Evolutionary conservation across 2,329 filamentous ascomycete species (phyloP).

Genomic region (Botrytis elliptica): DNA sequence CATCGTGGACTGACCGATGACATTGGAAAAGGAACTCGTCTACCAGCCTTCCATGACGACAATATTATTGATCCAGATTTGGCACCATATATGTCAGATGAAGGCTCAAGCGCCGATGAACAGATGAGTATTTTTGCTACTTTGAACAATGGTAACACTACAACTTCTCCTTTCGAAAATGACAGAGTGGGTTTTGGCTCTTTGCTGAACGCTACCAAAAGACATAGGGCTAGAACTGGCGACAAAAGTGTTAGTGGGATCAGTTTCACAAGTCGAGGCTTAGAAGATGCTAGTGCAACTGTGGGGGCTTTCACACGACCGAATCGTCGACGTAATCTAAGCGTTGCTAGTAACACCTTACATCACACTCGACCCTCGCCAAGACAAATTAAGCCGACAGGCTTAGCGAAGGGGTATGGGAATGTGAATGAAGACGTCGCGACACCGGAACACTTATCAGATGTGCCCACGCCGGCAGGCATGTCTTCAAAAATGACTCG

Average conservation of each 20-base stretch:
- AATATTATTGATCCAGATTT: slow-evolving; percentile 98
- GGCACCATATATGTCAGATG: slow-evolving; percentile 92
- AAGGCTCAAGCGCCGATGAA: slow-evolving; percentile 88
- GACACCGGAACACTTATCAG: slow-evolving; percentile 27
- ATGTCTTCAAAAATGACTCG: slow-evolving; percentile 56
- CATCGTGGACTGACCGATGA: slow-evolving; percentile 73
- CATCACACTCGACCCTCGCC: slow-evolving; percentile 71
- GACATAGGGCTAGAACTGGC: slow-evolving; percentile 67
- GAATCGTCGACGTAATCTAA: slow-evolving; percentile 75
- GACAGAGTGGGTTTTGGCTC: slow-evolving; percentile 71
- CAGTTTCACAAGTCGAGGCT: slow-evolving; percentile 63
- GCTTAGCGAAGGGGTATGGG: slow-evolving; percentile 43
- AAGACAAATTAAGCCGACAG: slow-evolving; percentile 45
- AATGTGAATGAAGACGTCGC: slow-evolving; percentile 37
- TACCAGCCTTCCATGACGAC: slow-evolving; percentile 95
- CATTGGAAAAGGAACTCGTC: slow-evolving; percentile 59
- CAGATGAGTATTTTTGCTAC: slow-evolving; percentile 82
- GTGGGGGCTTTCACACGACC: slow-evolving; percentile 60
- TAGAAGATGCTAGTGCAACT: slow-evolving; percentile 61
- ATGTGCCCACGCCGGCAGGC: slow-evolving; percentile 26
- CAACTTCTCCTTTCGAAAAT: slow-evolving; percentile 66
- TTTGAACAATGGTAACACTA: slow-evolving; percentile 63
- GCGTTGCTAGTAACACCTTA: slow-evolving; percentile 70
- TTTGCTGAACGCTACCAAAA: slow-evolving; percentile 70
- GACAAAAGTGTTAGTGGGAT: slow-evolving; percentile 74